A percentile compares a stretch with the other conserved stretches of the same genome.
Evolutionary conservation across 169 alveolate genomes (phyloP).

Genomic region (Nephromyces sp.): DNA sequence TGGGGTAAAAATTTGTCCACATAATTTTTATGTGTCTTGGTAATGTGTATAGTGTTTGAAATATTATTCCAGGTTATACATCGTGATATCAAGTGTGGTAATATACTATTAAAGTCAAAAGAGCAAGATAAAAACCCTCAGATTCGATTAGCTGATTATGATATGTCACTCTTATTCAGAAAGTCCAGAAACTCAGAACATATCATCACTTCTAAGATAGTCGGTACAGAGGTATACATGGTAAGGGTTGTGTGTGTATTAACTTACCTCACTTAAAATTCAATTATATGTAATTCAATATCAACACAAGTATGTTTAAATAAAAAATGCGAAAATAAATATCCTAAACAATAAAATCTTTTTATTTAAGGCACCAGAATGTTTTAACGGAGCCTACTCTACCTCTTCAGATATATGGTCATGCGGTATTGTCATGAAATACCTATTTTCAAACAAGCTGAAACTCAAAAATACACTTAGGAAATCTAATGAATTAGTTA

Average conservation of each 20-base stretch:
- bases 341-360: background rate
- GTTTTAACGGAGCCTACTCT: background rate
- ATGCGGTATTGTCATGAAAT: background rate
- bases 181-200: background rate
- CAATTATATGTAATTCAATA: no score
- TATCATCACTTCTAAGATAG: background rate
- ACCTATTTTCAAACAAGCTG: no score
- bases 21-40: background rate
- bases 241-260: background rate
- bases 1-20: background rate
- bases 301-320: no score
- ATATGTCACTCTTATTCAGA: background rate
- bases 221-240: background rate
- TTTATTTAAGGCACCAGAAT: background rate
- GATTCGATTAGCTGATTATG: background rate
- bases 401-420: background rate
- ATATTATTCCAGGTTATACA: background rate
- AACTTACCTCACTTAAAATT: background rate
- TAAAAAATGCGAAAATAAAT: background rate
- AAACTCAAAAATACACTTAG: no score
- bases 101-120: background rate
- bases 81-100: background rate
- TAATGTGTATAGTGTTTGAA: background rate
- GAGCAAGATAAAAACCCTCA: no score
- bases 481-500: no score